phyloP scores from a whole-genome alignment of 305 asterid species.

The Fraxinus sp. region DNA sequence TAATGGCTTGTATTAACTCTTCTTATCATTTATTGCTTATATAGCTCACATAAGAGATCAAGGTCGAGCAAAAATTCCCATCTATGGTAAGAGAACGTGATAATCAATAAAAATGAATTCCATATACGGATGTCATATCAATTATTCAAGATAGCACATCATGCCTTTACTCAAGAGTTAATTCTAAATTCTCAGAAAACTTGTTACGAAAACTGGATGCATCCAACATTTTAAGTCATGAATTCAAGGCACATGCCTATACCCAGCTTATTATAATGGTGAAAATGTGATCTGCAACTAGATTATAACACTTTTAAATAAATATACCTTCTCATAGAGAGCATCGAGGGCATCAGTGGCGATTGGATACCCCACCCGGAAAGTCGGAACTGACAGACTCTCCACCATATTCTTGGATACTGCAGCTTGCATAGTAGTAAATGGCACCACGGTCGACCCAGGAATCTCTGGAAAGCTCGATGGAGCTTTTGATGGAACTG shows the following conservation, averaged over 20 bases:
- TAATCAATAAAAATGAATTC: background rate
- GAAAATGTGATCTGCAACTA: slow-evolving; percentile 7
- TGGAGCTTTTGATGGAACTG: slow-evolving; percentile 35
- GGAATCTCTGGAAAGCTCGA: slow-evolving; percentile 58
- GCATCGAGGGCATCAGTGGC: slow-evolving; percentile 76
- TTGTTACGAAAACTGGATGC: background rate
- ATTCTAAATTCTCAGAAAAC: background rate
- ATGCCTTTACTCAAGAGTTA: background rate
- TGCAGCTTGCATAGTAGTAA: slow-evolving; percentile 86
- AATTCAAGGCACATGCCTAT: background rate
- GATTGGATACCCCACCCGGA: slow-evolving; percentile 86
- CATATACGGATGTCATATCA: background rate
- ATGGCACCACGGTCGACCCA: slow-evolving; percentile 71
- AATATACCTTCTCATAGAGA: slow-evolving; percentile 68
- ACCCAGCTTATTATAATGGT: background rate
- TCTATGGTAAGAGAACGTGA: background rate
- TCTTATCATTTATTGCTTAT: background rate
- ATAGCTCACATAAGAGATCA: background rate
- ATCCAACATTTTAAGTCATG: background rate
- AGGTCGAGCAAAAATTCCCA: background rate
- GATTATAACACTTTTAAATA: background rate
- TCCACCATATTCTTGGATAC: slow-evolving; percentile 91
- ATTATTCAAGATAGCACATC: background rate
- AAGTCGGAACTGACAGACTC: slow-evolving; percentile 81
- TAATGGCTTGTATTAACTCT: background rate